Evolutionary conservation across 805 yeast species (phyloP), one percentile per base, ranked within the genome.

Genomic region (Scheffersomyces lignosus): DNA sequence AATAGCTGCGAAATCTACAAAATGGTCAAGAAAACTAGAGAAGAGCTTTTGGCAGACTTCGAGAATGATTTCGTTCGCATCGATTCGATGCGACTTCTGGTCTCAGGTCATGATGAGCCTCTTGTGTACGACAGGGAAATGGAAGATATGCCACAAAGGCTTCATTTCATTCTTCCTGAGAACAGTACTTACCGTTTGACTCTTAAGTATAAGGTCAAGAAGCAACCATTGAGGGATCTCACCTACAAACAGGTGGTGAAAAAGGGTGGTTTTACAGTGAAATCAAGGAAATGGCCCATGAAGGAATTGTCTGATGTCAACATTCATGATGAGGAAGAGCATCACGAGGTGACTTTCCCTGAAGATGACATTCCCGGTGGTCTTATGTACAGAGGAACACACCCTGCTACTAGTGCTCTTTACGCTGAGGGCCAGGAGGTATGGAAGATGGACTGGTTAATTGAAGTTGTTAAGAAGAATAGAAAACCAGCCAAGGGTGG

Each of bases 351-450:
- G 4, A 45, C 47, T 3, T 52, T 62, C 28, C 54, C 52, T 2
- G 53, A 56, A 1, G 65, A 58, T n/a, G 41, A 47, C 5, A 29
- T 62, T 9, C 66, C 67, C 1, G 60, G 63, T 10, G 67, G 67
- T 1, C 32, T 43, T 6, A 43, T 62, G 13, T 34, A 56, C 13
- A 48, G 67, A 40, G 66, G 64, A 1, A 46, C 41, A 1, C 56
- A 54, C 41, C 50, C 49, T 6, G 63, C 63, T 5, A 32, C 31
- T 5, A 46, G 59, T 5, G 43, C 47, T 3, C 50, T 62, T 29
- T 40, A 40, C 27, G 56, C 47, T 24, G 47, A 46, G 3, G 56
- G 51, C 5, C 32, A 47, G 14, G 35, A 34, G 6, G 38, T 52
- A 4, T 44, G 51, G 25, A 27, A 35, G 3, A 40, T 44, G 26